Base-by-base conservation (phyloP, 257 asterid species). In the Scutellaria minor region DNA sequence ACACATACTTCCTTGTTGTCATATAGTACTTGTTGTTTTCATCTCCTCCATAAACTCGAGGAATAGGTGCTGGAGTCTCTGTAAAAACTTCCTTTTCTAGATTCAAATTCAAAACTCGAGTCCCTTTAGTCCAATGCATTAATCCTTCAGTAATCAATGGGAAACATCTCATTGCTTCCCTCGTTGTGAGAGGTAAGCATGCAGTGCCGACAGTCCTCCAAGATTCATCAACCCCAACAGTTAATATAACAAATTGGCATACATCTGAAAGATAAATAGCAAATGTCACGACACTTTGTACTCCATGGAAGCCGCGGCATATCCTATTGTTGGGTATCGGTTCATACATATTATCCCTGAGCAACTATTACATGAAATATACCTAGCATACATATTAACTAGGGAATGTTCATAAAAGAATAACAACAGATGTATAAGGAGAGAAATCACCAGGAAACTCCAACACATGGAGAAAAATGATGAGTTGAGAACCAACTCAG, bases 121-220 rank as follows among this genome's bases (percentile, higher is more conserved):
- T 4, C 24, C 50, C 22, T 0, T 6, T 2, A 37, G 41, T 12
- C 66, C 66, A 60, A 60, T 60, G 66, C 46, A 60, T 60, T 39
- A 60, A 60, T n/a, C 50, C 66, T 39, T 60, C 50, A 5, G 47
- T 60, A 14, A 40, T 60, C 50, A 60, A 37, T 2, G 66, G 66
- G 24, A 6, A 2, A 20, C 44, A n/a, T 37, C 6, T 5, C 27
- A 5, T 5, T 3, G 1, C 7, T 9, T 9, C 46, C 37, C 3
- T 59, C 2, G 2, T 22, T 22, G 27, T 2, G 2, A 22, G 1
- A 1, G 27, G 27, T 22, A 59, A 59, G 65, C 31, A 14, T 18
- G 39, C 66, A 2, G 14, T 39, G 13, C 24, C 4, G 39, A 31
- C 18, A 59, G 6, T 4, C 46, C 65, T 59, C 65, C 65, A 59